phyloP scores from a whole-genome alignment of 2,329 filamentous ascomycete genomes.

The Zymoseptoria tritici region DNA sequence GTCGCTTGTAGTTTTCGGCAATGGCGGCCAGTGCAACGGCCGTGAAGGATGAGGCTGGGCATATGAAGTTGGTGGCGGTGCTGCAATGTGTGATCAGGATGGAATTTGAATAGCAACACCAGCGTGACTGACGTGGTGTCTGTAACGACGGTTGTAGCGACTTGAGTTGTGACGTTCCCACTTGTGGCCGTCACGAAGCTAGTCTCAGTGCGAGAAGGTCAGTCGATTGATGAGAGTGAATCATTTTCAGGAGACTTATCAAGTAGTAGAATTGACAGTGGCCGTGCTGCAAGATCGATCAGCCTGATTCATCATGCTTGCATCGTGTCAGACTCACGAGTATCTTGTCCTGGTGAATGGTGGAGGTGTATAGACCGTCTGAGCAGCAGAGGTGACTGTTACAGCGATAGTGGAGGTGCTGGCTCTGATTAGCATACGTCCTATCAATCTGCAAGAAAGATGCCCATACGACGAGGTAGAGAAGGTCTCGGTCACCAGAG shows the following conservation, averaged over 20 bases:
- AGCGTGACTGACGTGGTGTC: background rate
- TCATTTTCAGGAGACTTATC: background rate
- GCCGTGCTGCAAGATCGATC: background rate
- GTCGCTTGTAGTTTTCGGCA: background rate
- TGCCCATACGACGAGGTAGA: background rate
- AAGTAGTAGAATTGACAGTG: background rate
- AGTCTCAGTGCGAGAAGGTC: background rate
- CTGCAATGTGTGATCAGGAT: too few relatives aligned
- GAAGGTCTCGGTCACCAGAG: background rate
- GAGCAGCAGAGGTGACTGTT: background rate
- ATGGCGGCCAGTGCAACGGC: background rate
- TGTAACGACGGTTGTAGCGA: background rate
- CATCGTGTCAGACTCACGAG: background rate
- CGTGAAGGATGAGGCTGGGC: background rate
- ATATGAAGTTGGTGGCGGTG: background rate
- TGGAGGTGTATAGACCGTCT: background rate
- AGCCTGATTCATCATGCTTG: background rate
- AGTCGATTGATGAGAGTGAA: background rate
- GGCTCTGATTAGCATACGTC: background rate
- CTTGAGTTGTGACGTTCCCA: background rate
- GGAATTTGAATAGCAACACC: too few relatives aligned
- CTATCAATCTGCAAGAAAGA: background rate
- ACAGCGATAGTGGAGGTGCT: background rate
- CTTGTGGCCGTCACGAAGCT: slow-evolving; percentile 2
- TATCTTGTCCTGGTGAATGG: background rate